phyloP scores from a whole-genome alignment of 768 basidiomycete species.

The Hebeloma cylindrosporum region DNA sequence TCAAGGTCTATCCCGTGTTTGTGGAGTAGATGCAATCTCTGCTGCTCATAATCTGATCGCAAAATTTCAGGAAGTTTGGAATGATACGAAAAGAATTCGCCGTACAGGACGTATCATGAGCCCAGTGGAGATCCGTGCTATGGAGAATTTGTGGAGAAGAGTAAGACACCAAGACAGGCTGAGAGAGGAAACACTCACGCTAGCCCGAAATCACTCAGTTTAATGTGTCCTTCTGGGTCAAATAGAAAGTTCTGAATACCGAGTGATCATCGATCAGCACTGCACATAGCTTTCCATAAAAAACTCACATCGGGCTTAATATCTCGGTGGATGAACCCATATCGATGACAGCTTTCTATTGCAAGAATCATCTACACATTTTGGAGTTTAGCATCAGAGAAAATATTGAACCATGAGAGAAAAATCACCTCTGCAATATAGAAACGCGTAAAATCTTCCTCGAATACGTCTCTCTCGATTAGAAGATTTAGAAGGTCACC shows the following conservation, averaged over 20 bases:
- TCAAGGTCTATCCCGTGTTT: slow-evolving; percentile 96
- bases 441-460: slow-evolving; percentile 89
- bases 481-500: slow-evolving; percentile 95
- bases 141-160: slow-evolving; percentile 17
- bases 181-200: slow-evolving; percentile 61
- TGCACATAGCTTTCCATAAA: slow-evolving; percentile 20
- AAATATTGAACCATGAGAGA: slow-evolving; percentile 10
- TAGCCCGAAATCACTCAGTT: slow-evolving; percentile 93
- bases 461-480: slow-evolving; percentile 88
- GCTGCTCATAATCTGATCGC: slow-evolving; percentile 86
- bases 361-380: slow-evolving; percentile 82
- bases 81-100: slow-evolving; percentile 18
- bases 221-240: slow-evolving; percentile 90
- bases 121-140: slow-evolving; percentile 94
- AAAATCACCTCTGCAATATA: slow-evolving; percentile 84
- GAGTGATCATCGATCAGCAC: slow-evolving; percentile 14
- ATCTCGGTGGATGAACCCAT: slow-evolving; percentile 97
- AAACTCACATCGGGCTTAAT: slow-evolving; percentile 87
- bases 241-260: slow-evolving; percentile 86
- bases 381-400: slow-evolving; percentile 18
- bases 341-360: slow-evolving; percentile 89
- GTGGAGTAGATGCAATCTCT: slow-evolving; percentile 81
- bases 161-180: slow-evolving; percentile 10
- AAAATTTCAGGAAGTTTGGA: slow-evolving; percentile 14
- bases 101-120: slow-evolving; percentile 89